These are phyloP conservation scores for Hemisphaericaspora nanyangensis DNA, from an alignment of 805 yeast species.

Conservation along the genomic window DNA sequence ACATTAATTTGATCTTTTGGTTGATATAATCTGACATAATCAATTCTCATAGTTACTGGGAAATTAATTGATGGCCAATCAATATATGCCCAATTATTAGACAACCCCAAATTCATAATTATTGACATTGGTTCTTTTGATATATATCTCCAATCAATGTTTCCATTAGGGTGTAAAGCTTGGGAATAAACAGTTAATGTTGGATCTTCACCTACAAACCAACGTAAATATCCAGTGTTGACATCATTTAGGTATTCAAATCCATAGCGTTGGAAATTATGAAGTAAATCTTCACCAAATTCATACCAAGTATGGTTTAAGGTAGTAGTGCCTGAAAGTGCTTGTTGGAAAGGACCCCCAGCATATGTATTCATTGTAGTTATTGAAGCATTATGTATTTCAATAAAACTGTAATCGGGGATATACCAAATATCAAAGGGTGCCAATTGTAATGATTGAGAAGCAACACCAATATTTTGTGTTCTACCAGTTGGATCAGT, in stretches of 20 bases:
- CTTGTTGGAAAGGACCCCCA: constrained; percentile 94
- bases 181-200: constrained; percentile 68
- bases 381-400: constrained; percentile 60
- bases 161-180: constrained; percentile 87
- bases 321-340: constrained; percentile 79
- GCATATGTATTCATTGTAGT: constrained; percentile 83
- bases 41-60: constrained; percentile 74
- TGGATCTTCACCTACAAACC: constrained; percentile 82
- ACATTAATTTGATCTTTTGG: constrained; percentile 56
- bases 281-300: constrained; percentile 46
- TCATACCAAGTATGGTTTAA: constrained; percentile 83
- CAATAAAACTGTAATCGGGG: constrained; percentile 81
- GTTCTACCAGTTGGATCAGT: constrained; percentile 27
- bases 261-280: constrained; percentile 67
- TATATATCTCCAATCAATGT: constrained; percentile 75
- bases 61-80: constrained; percentile 80
- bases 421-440: constrained; percentile 93
- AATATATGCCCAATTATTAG: constrained; percentile 91
- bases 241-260: constrained; percentile 67
- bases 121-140: constrained; percentile 92
- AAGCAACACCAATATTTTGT: constrained; percentile 60
- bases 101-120: constrained; percentile 81
- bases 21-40: constrained; percentile 90
- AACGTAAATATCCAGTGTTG: constrained; percentile 68
- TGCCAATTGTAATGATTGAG: constrained; percentile 89